A percentile compares a stretch with the other conserved stretches of the same genome.
phyloP scores from a whole-genome alignment of 495 filamentous ascomycete species.

The Penicillium mononematosum region DNA sequence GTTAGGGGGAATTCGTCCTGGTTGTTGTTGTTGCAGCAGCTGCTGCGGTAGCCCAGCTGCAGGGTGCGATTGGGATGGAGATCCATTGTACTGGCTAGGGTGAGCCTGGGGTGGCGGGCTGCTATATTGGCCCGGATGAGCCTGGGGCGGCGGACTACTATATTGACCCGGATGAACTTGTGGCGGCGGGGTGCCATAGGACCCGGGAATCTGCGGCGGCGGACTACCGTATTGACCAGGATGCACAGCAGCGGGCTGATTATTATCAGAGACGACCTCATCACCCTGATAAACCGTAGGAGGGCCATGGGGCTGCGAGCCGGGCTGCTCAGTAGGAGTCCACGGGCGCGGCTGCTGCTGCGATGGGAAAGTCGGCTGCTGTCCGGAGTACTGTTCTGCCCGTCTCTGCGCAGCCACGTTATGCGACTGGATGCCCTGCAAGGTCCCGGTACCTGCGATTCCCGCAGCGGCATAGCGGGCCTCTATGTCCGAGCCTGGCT shows the following conservation, averaged over 20 bases:
- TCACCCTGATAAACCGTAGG: constrained; percentile 90
- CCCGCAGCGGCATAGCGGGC: constrained; percentile 85
- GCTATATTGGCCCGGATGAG: constrained; percentile 15
- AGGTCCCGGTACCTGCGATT: constrained; percentile 78
- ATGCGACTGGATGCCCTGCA: constrained; percentile 75
- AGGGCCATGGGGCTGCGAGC: constrained; percentile 83
- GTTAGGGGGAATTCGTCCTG: constrained; percentile 43
- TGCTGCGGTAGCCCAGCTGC: constrained; percentile 12
- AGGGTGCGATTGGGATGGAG: constrained; percentile 5
- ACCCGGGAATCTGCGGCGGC: constrained; percentile 10
- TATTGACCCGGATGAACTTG: constrained; percentile 17
- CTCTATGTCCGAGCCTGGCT: constrained; percentile 77
- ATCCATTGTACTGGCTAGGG: constrained; percentile 8
- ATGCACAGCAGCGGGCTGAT: constrained; percentile 21
- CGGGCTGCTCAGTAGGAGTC: constrained; percentile 94
- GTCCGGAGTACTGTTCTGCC: constrained; percentile 66
- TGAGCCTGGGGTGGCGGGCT: constrained; percentile 18
- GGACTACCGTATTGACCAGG: constrained; percentile 5
- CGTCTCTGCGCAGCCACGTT: constrained; percentile 80
- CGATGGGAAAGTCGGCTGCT: constrained; percentile 43
- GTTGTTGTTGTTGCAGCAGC: constrained; percentile 20
- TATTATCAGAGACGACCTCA: constrained; percentile 49
- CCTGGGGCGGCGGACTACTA: constrained; percentile 10
- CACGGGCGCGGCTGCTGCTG: constrained; percentile 69
- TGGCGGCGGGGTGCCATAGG: constrained; percentile 6